Base-by-base conservation (phyloP, 768 basidiomycete species). In the Nidula microcarpa region DNA sequence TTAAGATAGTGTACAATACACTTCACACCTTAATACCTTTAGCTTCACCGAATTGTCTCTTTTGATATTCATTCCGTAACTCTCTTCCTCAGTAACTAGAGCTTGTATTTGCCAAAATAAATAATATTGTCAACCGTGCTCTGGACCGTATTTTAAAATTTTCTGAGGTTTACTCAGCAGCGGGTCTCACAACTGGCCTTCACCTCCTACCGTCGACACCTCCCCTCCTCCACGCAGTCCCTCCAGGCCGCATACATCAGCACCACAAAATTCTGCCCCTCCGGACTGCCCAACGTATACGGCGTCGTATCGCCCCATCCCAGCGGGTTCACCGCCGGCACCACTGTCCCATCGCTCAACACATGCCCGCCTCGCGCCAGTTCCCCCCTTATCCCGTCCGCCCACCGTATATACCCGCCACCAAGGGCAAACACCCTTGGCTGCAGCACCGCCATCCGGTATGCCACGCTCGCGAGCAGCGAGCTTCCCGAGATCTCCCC, bases 401-500 rank as follows among this genome's bases (percentile, higher is more conserved):
- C 75, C 71, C 72, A 75, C 0, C 53, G 33, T 33, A 74, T 50
- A 52, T 77, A 74, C 7, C 51, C 23, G 3, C 23, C 23, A 30
- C 23, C 55, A 16, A 52, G 18, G 2, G 60, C 65, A 54, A 70
- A 74, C 6, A 59, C 36, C 4, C 59, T 23, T 5, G 71, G 70
- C 33, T 64, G 65, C 13, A 74, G 63, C 3, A 71, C 66, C 1
- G 68, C 72, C 70, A 75, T 73, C 8, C 74, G 69, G 55, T 77
- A 79, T 0, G 64, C 68, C 6, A 67, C 65, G 2, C 68, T 63
- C 0, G 77, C 74, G 10, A 79, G 53, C 46, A 78, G 57, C 11
- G 68, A 65, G 51, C 69, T 72, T 14, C 77, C 77, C 1, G 75
- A 70, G 2, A 74, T 70, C 52, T 79, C 77, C 5, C 74, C 76